Evolutionary conservation across 208 protist genomes (phyloP).

Genomic region (Acanthamoeba castellanii): DNA sequence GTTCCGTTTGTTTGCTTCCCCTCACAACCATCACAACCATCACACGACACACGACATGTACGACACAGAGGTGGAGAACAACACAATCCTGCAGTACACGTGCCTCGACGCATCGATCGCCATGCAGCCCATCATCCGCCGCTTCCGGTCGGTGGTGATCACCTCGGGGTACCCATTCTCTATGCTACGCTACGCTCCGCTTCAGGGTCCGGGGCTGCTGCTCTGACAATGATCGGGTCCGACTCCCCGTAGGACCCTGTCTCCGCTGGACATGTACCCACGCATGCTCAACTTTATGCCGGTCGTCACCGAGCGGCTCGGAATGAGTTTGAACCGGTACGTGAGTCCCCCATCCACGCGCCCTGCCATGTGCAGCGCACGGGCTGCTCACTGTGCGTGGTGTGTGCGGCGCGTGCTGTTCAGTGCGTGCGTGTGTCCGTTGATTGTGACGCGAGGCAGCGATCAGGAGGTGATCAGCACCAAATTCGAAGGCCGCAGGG

Average conservation of each 20-base stretch:
- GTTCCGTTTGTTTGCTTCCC: background rate
- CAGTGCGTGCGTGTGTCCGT: constrained; percentile 42
- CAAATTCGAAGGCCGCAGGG: constrained; percentile 88
- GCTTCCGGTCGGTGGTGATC: constrained; percentile 95
- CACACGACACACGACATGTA: background rate
- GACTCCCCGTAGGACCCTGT: constrained; percentile 86
- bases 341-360: constrained; percentile 92
- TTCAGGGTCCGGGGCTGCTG: no score
- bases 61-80: background rate
- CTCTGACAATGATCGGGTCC: background rate
- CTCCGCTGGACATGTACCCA: constrained; percentile 99
- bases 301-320: constrained; percentile 93
- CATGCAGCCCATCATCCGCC: constrained; percentile 95
- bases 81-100: constrained; percentile 64
- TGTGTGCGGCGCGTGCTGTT: background rate
- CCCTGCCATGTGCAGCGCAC: no score
- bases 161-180: background rate
- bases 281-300: constrained; percentile 98
- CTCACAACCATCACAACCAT: background rate
- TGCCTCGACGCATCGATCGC: constrained; percentile 98
- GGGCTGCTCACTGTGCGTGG: no score
- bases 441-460: constrained; percentile 87
- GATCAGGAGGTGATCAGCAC: constrained; percentile 84
- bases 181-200: no score
- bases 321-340: constrained; percentile 96